Conservation (phyloP, 768 basidiomycete species). For the Clavulina sp. region DNA sequence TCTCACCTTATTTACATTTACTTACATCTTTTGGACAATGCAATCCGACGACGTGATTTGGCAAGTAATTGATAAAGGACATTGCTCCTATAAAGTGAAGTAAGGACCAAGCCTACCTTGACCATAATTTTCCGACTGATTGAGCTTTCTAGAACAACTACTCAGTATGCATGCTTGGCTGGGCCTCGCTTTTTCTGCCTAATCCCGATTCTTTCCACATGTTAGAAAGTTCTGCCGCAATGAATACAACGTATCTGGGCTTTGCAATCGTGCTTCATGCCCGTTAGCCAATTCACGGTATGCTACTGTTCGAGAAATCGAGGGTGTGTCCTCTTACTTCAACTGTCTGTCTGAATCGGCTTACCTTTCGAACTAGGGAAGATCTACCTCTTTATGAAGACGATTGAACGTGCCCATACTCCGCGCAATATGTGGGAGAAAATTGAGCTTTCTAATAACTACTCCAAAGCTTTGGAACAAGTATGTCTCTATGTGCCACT, state of each 20-base stretch:
- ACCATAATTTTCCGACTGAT: conserved; percentile 6
- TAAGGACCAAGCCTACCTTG: conserved; percentile 24
- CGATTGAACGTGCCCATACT: conserved; percentile 90
- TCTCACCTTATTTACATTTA: too few species aligned
- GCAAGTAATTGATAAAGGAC: conserved; percentile 85
- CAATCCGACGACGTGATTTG: conserved; percentile 90
- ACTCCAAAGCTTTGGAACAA: conserved; percentile 89
- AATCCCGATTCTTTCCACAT: not conserved
- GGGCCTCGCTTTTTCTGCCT: not conserved
- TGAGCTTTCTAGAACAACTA: conserved; percentile 45
- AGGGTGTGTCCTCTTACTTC: conserved; percentile 35
- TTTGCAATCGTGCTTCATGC: conserved; percentile 90
- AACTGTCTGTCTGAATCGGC: not conserved
- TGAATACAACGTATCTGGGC: conserved; percentile 94
- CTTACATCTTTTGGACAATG: conserved; percentile 14
- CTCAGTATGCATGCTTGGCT: conserved; percentile 42
- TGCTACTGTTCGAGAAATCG: conserved; percentile 93
- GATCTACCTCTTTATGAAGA: conserved; percentile 90
- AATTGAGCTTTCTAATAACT: conserved; percentile 83
- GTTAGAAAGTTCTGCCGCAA: conserved; percentile 63
- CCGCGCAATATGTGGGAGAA: conserved; percentile 98
- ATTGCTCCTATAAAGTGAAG: conserved; percentile 99
- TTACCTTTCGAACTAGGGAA: conserved; percentile 30
- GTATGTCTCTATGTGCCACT: conserved; percentile 24
- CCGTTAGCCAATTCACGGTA: conserved; percentile 96